Conservation (phyloP, 2,329 filamentous ascomycete species). For the Coniochaeta prunicola region DNA sequence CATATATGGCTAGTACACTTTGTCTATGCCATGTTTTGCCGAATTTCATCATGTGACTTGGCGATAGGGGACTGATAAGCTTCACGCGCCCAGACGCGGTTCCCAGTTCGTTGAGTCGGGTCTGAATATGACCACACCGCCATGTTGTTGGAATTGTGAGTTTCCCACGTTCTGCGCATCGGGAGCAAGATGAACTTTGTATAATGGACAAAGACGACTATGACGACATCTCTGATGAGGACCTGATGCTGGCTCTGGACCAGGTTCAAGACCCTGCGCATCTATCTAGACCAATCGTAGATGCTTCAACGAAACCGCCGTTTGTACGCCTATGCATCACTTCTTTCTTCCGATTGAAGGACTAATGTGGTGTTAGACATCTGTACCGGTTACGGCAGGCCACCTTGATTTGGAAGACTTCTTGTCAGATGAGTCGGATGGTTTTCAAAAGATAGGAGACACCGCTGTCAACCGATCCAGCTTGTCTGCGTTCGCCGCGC, state of each 20-base stretch:
- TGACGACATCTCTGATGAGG: conserved; percentile 58
- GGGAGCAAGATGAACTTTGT: not conserved
- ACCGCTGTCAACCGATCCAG: not conserved
- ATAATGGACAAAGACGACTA: conserved; percentile 29
- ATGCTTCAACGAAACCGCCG: not conserved
- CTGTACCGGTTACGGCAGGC: not conserved
- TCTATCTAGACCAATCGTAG: not conserved
- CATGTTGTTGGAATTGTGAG: not conserved
- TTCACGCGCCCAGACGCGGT: not conserved
- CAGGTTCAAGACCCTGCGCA: not conserved
- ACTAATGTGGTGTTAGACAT: not conserved
- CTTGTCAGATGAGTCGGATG: not conserved
- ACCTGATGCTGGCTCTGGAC: conserved; percentile 49
- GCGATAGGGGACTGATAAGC: conserved; percentile 1
- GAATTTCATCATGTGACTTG: conserved; percentile 19
- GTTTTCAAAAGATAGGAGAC: conserved; percentile 37
- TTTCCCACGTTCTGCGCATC: not conserved
- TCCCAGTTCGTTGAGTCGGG: no score
- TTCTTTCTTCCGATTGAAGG: not conserved
- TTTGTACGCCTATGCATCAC: not conserved
- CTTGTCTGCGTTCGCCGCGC: conserved; percentile 10
- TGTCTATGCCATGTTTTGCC: not conserved
- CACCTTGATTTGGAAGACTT: not conserved
- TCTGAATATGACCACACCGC: no score
- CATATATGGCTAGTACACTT: not conserved